Base-by-base conservation (phyloP, 2,329 filamentous ascomycete genomes). In the Ceratocystis papillata region DNA sequence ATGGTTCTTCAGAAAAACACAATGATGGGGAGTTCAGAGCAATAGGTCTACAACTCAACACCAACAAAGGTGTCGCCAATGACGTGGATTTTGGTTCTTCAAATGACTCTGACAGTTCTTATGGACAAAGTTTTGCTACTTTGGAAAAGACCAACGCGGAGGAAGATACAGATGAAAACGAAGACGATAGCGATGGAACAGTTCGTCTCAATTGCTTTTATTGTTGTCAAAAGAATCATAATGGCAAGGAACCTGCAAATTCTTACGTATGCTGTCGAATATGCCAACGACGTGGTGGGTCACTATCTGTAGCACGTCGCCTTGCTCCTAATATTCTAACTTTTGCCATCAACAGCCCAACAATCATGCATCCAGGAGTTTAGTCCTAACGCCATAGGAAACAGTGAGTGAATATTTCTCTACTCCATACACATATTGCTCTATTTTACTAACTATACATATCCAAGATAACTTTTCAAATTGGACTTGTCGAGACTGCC, bases 181-280 rank as follows among this genome's bases (percentile, higher is more conserved):
- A 83, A 2, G 81, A 80, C 10, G 85, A 86, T 45, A 79, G 80
- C 10, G 81, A 79, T 1, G 83, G 84, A 66, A 77, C 77, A 1
- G 81, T 79, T 17, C 68, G 74, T 64, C 77, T 76, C 59, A 70
- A 73, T 64, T 79, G 75, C 76, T 88, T 90, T 70, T 95, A 93
- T 72, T 96, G 92, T 77, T 85, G 90, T 73, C 86, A 89, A 70
- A 90, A 95, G 76, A 88, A 94, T 65, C 81, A 93, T 69, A 90
- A 93, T 71, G 89, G 89, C 1, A 86, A 83, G 69, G 88, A 89
- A 70, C 89, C 92, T 69, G 94, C 87, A 71, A 90, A 94, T 74
- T 80, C 87, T 67, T 90, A 87, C 74, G 79, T 96, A 68, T 79
- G 86, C 64, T 96, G 93, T 75, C 80, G 79, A 68, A 81, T 84